Percentiles rank a stretch among this genome's conserved stretches.
These are phyloP conservation scores for Staphylotrichum longicolle DNA, from an alignment of 495 filamentous ascomycete species.

Conservation along the genomic window DNA sequence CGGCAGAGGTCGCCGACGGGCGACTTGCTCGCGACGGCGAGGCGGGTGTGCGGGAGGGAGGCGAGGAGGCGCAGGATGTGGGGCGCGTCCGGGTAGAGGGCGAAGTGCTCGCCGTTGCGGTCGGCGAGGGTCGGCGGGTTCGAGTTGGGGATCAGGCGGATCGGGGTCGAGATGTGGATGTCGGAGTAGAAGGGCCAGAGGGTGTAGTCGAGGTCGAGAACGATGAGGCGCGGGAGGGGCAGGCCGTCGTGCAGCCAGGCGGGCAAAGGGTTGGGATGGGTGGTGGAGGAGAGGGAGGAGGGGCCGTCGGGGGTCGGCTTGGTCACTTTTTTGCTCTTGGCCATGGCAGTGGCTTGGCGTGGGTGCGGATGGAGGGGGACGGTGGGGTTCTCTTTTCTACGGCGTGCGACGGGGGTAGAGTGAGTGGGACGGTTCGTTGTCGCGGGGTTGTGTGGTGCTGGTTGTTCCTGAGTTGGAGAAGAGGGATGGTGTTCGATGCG, in stretches of 20 bases:
- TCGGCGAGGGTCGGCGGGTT: slow-evolving; percentile 52
- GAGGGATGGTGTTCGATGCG: too few species aligned
- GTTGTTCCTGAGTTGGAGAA: too few species aligned
- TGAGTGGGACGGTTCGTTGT: too few species aligned
- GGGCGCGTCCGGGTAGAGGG: slow-evolving; percentile 79
- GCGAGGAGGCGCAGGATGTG: slow-evolving; percentile 63
- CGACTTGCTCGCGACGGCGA: slow-evolving; percentile 83
- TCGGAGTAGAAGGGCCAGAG: slow-evolving; percentile 98
- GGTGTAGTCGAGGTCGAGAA: slow-evolving; percentile 96
- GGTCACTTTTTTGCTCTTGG: slow-evolving; percentile 20
- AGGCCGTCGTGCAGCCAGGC: slow-evolving; percentile 64
- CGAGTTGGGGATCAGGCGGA: slow-evolving; percentile 58
- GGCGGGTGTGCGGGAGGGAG: slow-evolving; percentile 47
- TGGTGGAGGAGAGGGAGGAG: background rate
- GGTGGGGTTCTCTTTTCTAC: slow-evolving; percentile 1
- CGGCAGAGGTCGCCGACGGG: slow-evolving; percentile 74
- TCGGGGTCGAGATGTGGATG: slow-evolving; percentile 80
- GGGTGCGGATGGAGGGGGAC: slow-evolving; percentile 40
- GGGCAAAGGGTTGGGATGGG: slow-evolving; percentile 14
- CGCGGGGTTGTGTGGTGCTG: too few species aligned
- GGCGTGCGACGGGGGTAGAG: too few species aligned
- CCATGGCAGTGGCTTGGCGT: slow-evolving; percentile 39
- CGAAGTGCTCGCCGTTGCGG: slow-evolving; percentile 71
- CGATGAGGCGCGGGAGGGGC: slow-evolving; percentile 79
- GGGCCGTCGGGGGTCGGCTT: slow-evolving; percentile 6